Base-by-base conservation (phyloP, 2,329 filamentous ascomycete species). In the Rutstroemia sp. region DNA sequence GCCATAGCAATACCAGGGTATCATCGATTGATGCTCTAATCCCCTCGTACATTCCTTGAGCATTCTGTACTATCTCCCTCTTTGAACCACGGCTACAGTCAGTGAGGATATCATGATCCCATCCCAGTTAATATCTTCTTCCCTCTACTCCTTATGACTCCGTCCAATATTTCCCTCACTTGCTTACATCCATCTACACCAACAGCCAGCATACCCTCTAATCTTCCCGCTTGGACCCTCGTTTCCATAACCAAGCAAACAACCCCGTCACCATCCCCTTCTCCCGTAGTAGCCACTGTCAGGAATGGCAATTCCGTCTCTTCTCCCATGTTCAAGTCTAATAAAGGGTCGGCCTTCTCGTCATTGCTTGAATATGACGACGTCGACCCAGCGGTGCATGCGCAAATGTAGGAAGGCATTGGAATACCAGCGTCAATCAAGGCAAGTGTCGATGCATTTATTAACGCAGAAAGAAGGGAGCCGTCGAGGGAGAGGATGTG, bases 361-460 rank as follows among this genome's bases (percentile, higher is more conserved):
- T 88, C 85, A 56, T 81, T 82, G 1, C 78, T 76, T 0, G 81
- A 76, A 63, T 87, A 81, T 0, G 83, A 80, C 0, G 84, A 84
- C 0, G 87, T 89, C 14, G 86, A 88, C 4, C 92, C 94, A 0
- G 90, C 88, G 0, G 92, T 96, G 73, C 89, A 95, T 5, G 92
- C 90, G 21, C 86, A 84, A 2, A 97, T 81, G 69, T 96, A 95
- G 69, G 95, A 90, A 2, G 85, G 84, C 92, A 97, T 96, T 23
- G 94, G 94, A 19, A 99, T 87, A 52, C 94, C 94, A 0, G 94
- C 94, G 69, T 99, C 94, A 60, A 97, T 86, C 21, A 97, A 82
- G 0, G 94, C 94, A 12, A 99, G 82, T 0, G 92, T 96, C 0
- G 88, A 83, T 4, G 94, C 94, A 68, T 99, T 99, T 64, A 97